Base-by-base conservation (phyloP, 345 rosid species). In the Gossypium arboreum region DNA sequence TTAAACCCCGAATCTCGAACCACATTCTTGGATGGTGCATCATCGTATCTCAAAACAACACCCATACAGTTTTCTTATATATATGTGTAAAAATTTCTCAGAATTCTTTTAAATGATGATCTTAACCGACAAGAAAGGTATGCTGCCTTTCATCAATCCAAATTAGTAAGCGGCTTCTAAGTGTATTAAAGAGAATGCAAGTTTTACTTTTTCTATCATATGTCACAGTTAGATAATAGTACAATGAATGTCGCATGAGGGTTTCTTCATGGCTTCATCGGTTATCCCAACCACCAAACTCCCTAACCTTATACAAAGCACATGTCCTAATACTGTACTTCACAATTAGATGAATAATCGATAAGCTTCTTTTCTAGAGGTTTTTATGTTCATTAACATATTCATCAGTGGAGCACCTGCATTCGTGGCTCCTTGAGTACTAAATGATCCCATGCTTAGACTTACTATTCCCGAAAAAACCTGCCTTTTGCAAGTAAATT, bases 191-290 rank as follows among this genome's bases (percentile, higher is more conserved):
- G 5, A 29, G 34, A 29, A 29, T 29, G 1, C 34, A 29, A 29
- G 34, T 29, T 29, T 29, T 29, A 3, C 34, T 29, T 29, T 29
- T 29, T 29, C 34, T 0, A 29, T 29, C 34, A 4, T 29, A 29
- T 29, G 34, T 29, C 34, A 29, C 5, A 29, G 5, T 29, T 29
- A 29, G 34, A 3, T 4, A 29, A 29, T 29, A 29, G 34, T 29
- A 29, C 34, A 29, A 29, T 29, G 34, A 29, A 29, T 29, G 34
- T 3, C 34, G 73, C 98, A 91, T 67, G 88, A 87, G 54, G 92
- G 98, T 77, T 88, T 91, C 85, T 93, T 91, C 83, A 90, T 86
- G 69, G 98, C 98, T 82, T 93, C 94, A 78, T 93, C 94, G 63
- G 90, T 91, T 64, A 93, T 90, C 71, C 97, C 95, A 75, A 91